A percentile compares a stretch with the other conserved stretches of the same genome.
These are phyloP conservation scores for Wickerhamiella siamensis DNA, from an alignment of 805 yeast species.

Conservation along the genomic window DNA sequence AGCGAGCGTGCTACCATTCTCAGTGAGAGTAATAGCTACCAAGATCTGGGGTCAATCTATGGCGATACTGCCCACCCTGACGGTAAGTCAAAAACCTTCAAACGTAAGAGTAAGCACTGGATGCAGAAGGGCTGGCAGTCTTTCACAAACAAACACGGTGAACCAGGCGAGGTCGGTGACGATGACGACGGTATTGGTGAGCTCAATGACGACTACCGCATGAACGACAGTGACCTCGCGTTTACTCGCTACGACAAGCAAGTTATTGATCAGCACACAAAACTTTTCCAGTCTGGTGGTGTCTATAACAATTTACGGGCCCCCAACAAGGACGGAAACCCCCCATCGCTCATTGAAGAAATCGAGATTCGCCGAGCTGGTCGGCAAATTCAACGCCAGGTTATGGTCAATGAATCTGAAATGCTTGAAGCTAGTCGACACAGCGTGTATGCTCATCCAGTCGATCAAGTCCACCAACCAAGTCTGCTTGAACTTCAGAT, in stretches of 20 bases:
- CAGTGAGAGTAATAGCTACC: conserved; percentile 19
- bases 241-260: conserved; percentile 21
- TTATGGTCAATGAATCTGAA: conserved; percentile 17
- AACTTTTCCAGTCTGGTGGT: conserved; percentile 19
- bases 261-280: conserved; percentile 15
- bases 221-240: conserved; percentile 14
- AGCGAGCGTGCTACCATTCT: conserved; percentile 23
- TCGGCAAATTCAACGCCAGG: conserved; percentile 17
- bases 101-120: conserved; percentile 1
- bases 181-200: conserved; percentile 9
- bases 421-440: conserved; percentile 8
- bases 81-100: not conserved
- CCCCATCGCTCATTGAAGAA: conserved; percentile 26
- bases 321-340: conserved; percentile 12
- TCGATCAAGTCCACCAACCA: conserved; percentile 17
- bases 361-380: conserved; percentile 26
- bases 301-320: conserved; percentile 8
- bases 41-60: conserved; percentile 5
- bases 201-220: conserved; percentile 5
- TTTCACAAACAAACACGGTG: conserved; percentile 9
- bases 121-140: conserved; percentile 3
- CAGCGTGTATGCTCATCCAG: conserved; percentile 16
- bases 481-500: conserved; percentile 23
- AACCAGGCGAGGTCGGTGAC: conserved; percentile 7
- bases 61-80: not conserved